phyloP scores from a whole-genome alignment of 345 rosid genomes.

The Populus tremula region DNA sequence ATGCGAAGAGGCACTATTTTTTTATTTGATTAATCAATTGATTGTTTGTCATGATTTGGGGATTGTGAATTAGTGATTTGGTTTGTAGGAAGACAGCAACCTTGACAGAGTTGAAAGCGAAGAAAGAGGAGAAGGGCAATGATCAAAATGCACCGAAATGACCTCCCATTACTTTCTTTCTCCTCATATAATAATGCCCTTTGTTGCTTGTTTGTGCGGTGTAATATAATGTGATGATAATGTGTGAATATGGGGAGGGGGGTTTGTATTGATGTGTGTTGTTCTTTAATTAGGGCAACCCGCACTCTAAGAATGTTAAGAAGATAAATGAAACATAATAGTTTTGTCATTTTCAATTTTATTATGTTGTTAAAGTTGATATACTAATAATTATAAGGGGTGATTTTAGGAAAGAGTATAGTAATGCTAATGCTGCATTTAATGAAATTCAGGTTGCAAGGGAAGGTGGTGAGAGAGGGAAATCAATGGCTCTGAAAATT shows the following conservation, averaged over 20 bases:
- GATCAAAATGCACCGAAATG: slow-evolving; percentile 59
- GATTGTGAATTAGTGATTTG: background rate
- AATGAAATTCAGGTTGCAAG: slow-evolving; percentile 51
- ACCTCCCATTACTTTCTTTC: slow-evolving; percentile 44
- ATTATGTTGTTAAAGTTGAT: too few species aligned
- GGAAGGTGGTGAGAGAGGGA: slow-evolving; percentile 84
- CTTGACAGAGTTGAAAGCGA: slow-evolving; percentile 60
- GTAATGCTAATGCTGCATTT: background rate
- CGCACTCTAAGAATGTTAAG: slow-evolving; percentile 47
- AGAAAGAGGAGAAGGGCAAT: slow-evolving; percentile 50
- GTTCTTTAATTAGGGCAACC: slow-evolving; percentile 52
- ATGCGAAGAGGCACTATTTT: too few species aligned
- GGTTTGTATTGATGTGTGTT: slow-evolving; percentile 1
- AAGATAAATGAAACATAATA: slow-evolving; percentile 24
- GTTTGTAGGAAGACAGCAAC: slow-evolving; percentile 56
- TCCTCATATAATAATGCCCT: slow-evolving; percentile 52
- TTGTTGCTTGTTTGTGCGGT: too few species aligned
- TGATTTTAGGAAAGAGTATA: too few species aligned
- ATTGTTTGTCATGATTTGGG: background rate
- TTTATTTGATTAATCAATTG: too few species aligned
- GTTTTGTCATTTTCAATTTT: background rate
- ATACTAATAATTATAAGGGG: too few species aligned
- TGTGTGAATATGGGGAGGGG: too few species aligned
- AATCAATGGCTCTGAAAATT: slow-evolving; percentile 36
- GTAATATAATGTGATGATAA: background rate